Base-by-base conservation (phyloP, 176 grass and related monocot species). In the Raddia distichophylla region DNA sequence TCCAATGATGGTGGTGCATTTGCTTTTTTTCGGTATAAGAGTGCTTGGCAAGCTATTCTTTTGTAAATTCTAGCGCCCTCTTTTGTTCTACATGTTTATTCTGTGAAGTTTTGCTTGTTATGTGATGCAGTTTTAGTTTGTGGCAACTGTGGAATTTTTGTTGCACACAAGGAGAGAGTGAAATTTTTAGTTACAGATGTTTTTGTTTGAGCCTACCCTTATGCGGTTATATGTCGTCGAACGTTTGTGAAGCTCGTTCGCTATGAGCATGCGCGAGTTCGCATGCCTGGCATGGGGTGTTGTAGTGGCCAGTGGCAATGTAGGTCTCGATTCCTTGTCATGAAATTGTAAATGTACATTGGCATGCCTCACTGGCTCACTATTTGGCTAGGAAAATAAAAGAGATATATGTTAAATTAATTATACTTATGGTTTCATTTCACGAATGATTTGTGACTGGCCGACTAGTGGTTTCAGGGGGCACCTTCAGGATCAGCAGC, bases 1-100 rank as follows among this genome's bases (percentile, higher is more conserved):
- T 75, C 32, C 5, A 12, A 51, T 15, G 64, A 80, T 64, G 81
- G 75, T 79, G 80, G 75, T 79, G 80, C 84, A 84, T 83, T 81
- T 76, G 43, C 84, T 71, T 67, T 78, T 78, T 90, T 90, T 79
- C 68, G 76, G 61, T 80, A 69, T 82, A 73, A 86, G 32, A 89
- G 20, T 89, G 87, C 82, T 73, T 65, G 64, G 37, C 11, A 58
- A 77, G 83, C n/a, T 89, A 89, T 89, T 86, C 83, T 89, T 89
- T 89, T 89, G 87, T 89, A 89, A 77, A 82, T 76, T 45, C 78
- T 35, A 5, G 19, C 58, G 20, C 51, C 10, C 69, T 65, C 19
- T 67, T 71, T 51, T 65, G 35, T 16, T 59, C 32, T 20, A 13
- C 50, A 20, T 17, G 22, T 17, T 40, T 56, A 40, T 33, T 63